Conservation (phyloP, 2,329 filamentous ascomycete genomes). For the Chrysosporium queenslandicum region DNA sequence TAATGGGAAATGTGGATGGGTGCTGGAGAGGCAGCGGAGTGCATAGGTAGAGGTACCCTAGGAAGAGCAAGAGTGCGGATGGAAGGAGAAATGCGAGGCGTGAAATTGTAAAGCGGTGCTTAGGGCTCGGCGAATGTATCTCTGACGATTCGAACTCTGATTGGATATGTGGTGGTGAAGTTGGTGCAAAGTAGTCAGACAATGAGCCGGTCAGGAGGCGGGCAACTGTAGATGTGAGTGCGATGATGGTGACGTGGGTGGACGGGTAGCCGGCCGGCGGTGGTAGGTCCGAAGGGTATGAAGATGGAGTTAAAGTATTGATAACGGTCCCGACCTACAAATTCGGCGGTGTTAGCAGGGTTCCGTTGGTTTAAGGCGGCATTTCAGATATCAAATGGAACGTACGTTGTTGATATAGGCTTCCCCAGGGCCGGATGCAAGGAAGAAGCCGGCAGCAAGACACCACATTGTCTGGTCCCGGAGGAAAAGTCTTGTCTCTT, state of each 20-base stretch:
- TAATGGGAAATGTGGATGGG: slow-evolving; percentile 70
- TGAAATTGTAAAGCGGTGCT: slow-evolving; percentile 51
- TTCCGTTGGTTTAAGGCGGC: neutral
- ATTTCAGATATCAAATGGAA: neutral
- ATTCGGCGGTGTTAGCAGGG: slow-evolving; percentile 1
- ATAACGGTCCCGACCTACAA: slow-evolving; percentile 71
- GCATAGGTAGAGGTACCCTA: slow-evolving; percentile 68
- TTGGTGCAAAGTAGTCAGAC: slow-evolving; percentile 73
- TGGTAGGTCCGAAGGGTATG: slow-evolving; percentile 41
- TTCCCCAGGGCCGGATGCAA: slow-evolving; percentile 90
- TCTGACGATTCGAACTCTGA: slow-evolving; percentile 32
- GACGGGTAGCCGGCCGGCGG: slow-evolving; percentile 53
- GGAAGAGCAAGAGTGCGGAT: slow-evolving; percentile 61
- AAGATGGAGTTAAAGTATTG: slow-evolving; percentile 63
- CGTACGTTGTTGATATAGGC: slow-evolving; percentile 84
- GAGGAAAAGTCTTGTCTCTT: slow-evolving; percentile 76
- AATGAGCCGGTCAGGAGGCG: slow-evolving; percentile 82
- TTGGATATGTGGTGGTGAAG: slow-evolving; percentile 41
- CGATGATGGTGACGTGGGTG: slow-evolving; percentile 88
- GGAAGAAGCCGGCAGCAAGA: slow-evolving; percentile 79
- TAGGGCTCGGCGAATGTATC: slow-evolving; percentile 26
- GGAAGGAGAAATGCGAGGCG: slow-evolving; percentile 69
- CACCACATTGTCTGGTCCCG: slow-evolving; percentile 92
- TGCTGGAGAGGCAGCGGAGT: slow-evolving; percentile 70
- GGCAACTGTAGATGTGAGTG: slow-evolving; percentile 78